Percentiles rank a stretch among this genome's conserved stretches.
Conservation (phyloP, 75 land plant genomes). For the Selaginella moellendorffii region DNA sequence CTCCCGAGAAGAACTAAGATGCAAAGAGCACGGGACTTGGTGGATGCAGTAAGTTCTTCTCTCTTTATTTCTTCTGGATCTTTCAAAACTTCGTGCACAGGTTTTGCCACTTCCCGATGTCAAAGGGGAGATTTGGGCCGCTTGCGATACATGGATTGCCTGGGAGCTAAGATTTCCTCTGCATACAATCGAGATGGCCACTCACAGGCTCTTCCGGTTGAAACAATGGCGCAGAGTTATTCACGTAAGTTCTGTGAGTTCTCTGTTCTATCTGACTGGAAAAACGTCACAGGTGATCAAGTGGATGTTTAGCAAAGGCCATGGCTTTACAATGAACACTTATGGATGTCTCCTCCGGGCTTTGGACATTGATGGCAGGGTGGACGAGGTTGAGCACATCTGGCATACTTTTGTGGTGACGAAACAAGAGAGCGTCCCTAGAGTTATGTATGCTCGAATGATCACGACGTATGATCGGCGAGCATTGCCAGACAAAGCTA, state of each 20-base stretch:
- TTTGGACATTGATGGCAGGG: conserved; percentile 58
- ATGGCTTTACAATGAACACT: conserved; percentile 84
- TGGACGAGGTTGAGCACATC: conserved; percentile 76
- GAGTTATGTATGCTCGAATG: conserved; percentile 48
- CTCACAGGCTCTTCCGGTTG: background rate
- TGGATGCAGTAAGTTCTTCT: background rate
- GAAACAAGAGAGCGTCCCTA: conserved; percentile 48
- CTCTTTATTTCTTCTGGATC: background rate
- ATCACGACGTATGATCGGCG: conserved; percentile 47
- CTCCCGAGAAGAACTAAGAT: background rate
- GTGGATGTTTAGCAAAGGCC: conserved; percentile 99
- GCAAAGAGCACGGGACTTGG: background rate
- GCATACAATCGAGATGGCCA: background rate
- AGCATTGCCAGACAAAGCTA: conserved; percentile 58
- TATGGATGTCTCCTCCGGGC: conserved; percentile 58
- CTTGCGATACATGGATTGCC: background rate
- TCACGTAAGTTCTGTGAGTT: conserved; percentile 16
- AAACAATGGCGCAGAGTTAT: background rate
- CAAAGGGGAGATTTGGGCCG: background rate
- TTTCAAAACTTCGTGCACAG: background rate
- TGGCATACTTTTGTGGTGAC: conserved; percentile 47
- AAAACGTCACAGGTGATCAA: conserved; percentile 57
- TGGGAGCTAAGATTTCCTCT: background rate
- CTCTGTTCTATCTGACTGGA: background rate
- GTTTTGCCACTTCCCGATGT: background rate